Base-by-base conservation (phyloP, 208 protist genomes). In the Leishmania amazonensis region DNA sequence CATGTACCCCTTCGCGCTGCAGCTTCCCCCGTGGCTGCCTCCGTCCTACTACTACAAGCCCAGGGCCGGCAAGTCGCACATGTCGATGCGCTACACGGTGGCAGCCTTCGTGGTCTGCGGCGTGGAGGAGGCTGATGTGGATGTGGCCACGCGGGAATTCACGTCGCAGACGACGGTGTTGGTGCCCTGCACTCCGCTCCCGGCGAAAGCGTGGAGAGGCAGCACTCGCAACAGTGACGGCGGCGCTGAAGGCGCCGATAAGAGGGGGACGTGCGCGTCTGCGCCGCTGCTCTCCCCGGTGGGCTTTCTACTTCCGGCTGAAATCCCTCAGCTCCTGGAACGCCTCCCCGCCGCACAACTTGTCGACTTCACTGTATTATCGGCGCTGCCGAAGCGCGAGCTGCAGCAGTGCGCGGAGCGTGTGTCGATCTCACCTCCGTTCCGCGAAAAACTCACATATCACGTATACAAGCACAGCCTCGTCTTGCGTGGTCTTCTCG, bases 381-480 rank as follows among this genome's bases (percentile, higher is more conserved):
- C 80, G 15, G 74, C 73, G 21, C 65, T 86, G 13, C 83, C 85
- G 24, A 71, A 62, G 24, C 65, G 81, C 11, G 72, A 89, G 75
- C 76, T 87, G 45, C 72, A 88, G 75, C 88, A 89, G 73, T 86
- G 83, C 60, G 65, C 83, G 67, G 85, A 86, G 79, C 82, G 81
- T 24, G 71, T 83, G 19, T 40, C 65, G 75, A 65, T 91, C 11
- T 47, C 68, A 28, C 88, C 85, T 13, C n/a, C 67, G 42, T 83
- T 85, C 35, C 58, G 58, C 31, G 77, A 85, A 58, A 79, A 58
- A 31, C 85, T 83, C 28, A 67, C 73, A n/a, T 81, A 84, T 40
- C 77, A 83, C 40, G 62, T 86, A 4, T 83, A 79, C 76, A 75
- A 75, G 71, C 9, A 74, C 64, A 87, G 65, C 54, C 38, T 83